These are phyloP conservation scores for Candida berthetii DNA, from an alignment of 805 yeast species.

Conservation along the genomic window DNA sequence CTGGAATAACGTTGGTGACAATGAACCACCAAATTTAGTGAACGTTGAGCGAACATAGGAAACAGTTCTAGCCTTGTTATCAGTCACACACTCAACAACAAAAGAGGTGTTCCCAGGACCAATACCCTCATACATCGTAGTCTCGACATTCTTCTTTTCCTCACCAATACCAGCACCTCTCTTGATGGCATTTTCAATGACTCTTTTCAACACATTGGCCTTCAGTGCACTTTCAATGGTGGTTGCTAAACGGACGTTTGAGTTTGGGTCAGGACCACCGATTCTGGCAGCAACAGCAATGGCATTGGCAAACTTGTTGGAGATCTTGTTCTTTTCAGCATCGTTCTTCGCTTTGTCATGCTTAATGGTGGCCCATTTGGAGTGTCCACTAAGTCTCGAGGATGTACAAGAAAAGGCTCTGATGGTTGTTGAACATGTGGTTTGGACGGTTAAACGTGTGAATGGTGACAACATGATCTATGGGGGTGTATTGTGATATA, in stretches of 20 bases:
- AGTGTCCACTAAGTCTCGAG: slow-evolving; percentile 55
- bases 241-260: slow-evolving; percentile 56
- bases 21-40: slow-evolving; percentile 58
- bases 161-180: slow-evolving; percentile 71
- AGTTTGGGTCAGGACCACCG: slow-evolving; percentile 62
- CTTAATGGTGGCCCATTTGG: slow-evolving; percentile 92
- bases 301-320: slow-evolving; percentile 65
- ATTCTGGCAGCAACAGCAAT: slow-evolving; percentile 72
- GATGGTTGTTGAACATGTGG: not conserved
- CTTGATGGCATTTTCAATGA: slow-evolving; percentile 81
- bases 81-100: slow-evolving; percentile 82
- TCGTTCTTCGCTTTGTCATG: slow-evolving; percentile 94
- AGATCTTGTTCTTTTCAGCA: slow-evolving; percentile 62
- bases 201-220: slow-evolving; percentile 73
- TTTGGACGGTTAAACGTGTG: too few relatives aligned
- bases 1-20: slow-evolving; percentile 73
- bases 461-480: too few relatives aligned
- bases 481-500: not conserved
- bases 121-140: slow-evolving; percentile 76
- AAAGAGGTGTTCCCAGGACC: slow-evolving; percentile 92
- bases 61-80: slow-evolving; percentile 79
- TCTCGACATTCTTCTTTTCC: slow-evolving; percentile 38
- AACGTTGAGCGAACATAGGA: slow-evolving; percentile 71
- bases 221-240: slow-evolving; percentile 75
- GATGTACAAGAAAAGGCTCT: slow-evolving; percentile 1